Evolutionary conservation across 2,329 filamentous ascomycete species (phyloP).

Genomic region (Arthrobotrys sphaeroides): DNA sequence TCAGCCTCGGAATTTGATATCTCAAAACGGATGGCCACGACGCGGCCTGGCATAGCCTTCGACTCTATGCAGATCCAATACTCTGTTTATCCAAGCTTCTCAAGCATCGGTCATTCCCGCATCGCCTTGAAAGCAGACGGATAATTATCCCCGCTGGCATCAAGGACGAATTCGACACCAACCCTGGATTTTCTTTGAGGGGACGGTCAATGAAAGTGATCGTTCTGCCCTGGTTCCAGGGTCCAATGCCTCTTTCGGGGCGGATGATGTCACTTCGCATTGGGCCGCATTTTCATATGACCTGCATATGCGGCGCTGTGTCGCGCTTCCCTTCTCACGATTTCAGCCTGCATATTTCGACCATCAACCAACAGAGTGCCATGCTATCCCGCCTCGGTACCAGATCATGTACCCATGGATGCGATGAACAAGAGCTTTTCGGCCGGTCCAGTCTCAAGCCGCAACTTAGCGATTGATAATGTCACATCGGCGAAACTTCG

Average conservation of each 20-base stretch:
- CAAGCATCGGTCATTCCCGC: background rate
- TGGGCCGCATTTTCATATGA: slow-evolving; percentile 36
- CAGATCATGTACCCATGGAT: background rate
- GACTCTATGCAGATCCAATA: background rate
- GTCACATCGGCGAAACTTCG: background rate
- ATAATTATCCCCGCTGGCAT: background rate
- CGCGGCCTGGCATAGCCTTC: slow-evolving; percentile 12
- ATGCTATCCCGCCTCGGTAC: background rate
- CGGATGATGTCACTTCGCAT: slow-evolving; percentile 47
- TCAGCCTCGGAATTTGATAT: background rate
- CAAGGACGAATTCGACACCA: background rate
- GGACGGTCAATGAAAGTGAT: slow-evolving; percentile 3
- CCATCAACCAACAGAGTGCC: background rate
- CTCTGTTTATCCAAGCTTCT: background rate
- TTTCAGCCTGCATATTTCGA: background rate
- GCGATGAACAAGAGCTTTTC: background rate
- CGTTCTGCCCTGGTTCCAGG: slow-evolving; percentile 28
- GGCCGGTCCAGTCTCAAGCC: background rate
- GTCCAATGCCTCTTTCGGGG: slow-evolving; percentile 8
- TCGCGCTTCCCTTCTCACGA: slow-evolving; percentile 10
- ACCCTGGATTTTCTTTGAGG: slow-evolving; percentile 26
- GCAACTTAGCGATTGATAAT: background rate
- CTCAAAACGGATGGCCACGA: background rate
- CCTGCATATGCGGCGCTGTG: slow-evolving; percentile 50
- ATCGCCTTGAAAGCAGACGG: background rate